Base-by-base conservation (phyloP, 345 rosid genomes). In the Arabidopsis suecica region DNA sequence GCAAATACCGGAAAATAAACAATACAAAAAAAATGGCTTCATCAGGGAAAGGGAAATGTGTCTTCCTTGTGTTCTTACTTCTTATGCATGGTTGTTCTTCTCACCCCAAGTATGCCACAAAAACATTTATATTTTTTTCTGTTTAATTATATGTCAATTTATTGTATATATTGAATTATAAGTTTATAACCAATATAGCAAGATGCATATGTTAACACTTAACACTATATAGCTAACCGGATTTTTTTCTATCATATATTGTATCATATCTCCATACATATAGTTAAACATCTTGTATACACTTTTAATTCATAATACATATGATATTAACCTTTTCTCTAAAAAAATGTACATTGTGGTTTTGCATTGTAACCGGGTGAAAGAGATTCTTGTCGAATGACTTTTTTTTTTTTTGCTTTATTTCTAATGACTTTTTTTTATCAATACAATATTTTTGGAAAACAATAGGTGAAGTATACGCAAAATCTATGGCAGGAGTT, bases 1-100 rank as follows among this genome's bases (percentile, higher is more conserved):
- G 69, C 14, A 58, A 33, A 57, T n/a, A 33, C n/a, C 3, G 5
- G 11, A 37, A 50, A 49, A 23, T 10, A 66, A 10, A 44, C 6
- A 63, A 18, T 20, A 34, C 10, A 30, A 64, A 64, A 45, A 12
- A 36, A 53, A 38, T 68, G 72, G 49, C 9, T 23, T 68, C 50
- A 37, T 38, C 47, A 12, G 2, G n/a, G n/a, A 53, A 49, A 37
- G 25, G 25, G 25, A 23, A 23, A 23, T 20, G 22, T 3, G 38
- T 51, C 1, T 20, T 67, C 22, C 6, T 66, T 22, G 32, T 50
- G 34, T 34, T 66, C 45, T 49, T 66, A 66, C 50, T 34, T 66
- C 45, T 49, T 66, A 66, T 66, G 59, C 36, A 6, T 66, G 4
- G 13, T 0, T 18, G 47, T 49, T 66, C 70, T 48, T 2, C 56